Evolutionary conservation across 768 basidiomycete species (phyloP).

Genomic region (Lactarius hengduanensis): DNA sequence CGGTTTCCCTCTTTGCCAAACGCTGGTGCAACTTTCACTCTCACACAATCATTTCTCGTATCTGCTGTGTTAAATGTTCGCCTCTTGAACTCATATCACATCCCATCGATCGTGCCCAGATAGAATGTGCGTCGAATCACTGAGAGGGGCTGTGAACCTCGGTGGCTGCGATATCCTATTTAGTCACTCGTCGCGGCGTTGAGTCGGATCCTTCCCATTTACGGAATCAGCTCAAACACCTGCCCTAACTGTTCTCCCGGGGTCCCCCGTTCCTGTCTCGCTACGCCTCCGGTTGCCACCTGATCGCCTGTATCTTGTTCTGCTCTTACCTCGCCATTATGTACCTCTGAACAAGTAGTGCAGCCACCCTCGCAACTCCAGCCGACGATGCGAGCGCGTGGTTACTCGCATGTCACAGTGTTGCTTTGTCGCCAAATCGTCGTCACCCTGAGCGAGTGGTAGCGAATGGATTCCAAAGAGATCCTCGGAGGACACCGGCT

Average conservation of each 20-base stretch:
- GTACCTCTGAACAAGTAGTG: neutral
- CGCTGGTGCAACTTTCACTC: neutral
- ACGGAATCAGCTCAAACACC: constrained; percentile 27
- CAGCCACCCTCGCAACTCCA: neutral
- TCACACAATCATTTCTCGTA: constrained; percentile 17
- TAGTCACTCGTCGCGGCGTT: constrained; percentile 33
- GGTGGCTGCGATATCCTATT: constrained; percentile 22
- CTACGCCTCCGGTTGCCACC: constrained; percentile 30
- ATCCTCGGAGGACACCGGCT: constrained; percentile 13
- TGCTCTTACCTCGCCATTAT: too few species aligned
- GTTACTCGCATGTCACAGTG: neutral
- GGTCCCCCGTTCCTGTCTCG: constrained; percentile 32
- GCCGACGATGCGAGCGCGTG: neutral
- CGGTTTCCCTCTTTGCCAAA: neutral
- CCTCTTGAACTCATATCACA: neutral
- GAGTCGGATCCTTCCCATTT: constrained; percentile 33
- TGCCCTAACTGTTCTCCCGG: constrained; percentile 5
- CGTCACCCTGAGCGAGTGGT: neutral
- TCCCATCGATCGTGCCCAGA: constrained; percentile 15
- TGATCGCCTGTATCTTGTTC: constrained; percentile 17
- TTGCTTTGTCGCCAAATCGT: neutral
- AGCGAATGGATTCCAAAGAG: neutral
- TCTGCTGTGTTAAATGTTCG: constrained; percentile 7
- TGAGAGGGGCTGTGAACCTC: constrained; percentile 22
- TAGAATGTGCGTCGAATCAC: constrained; percentile 2